Evolutionary conservation across 2,329 filamentous ascomycete species (phyloP).

Genomic region (Tetracladium maxilliforme): DNA sequence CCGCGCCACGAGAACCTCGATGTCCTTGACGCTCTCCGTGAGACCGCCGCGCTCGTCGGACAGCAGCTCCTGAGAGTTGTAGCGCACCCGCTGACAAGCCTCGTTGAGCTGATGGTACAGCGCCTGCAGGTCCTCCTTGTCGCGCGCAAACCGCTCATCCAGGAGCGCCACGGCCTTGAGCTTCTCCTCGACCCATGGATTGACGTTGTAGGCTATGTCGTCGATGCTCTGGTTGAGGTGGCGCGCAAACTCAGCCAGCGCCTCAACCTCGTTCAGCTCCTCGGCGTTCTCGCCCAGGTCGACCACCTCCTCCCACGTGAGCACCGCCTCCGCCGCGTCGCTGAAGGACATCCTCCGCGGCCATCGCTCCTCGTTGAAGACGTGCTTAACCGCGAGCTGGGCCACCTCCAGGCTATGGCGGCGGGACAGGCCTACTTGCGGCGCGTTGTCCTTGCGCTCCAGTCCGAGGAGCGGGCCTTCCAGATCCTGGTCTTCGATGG

Average conservation of each 20-base stretch:
- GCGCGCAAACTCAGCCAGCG: conserved; percentile 17
- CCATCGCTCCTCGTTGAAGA: conserved; percentile 44
- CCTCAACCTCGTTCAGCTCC: conserved; percentile 8
- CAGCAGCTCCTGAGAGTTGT: conserved; percentile 54
- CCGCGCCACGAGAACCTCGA: conserved; percentile 70
- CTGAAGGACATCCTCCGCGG: conserved; percentile 63
- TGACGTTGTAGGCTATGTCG: conserved; percentile 33
- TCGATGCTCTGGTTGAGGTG: conserved; percentile 37
- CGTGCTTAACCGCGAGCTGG: conserved; percentile 13
- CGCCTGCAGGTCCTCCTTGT: conserved; percentile 49
- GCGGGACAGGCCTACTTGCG: conserved; percentile 38
- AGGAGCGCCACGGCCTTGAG: conserved; percentile 41
- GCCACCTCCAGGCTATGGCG: conserved; percentile 39
- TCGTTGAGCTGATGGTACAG: conserved; percentile 59
- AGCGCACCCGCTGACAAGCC: conserved; percentile 51
- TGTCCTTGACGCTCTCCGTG: conserved; percentile 58
- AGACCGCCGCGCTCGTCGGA: conserved; percentile 53
- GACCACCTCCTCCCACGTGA: conserved; percentile 46
- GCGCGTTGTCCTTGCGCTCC: conserved; percentile 27
- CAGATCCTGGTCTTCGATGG: conserved; percentile 42
- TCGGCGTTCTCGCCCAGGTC: conserved; percentile 21
- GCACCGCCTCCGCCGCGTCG: conserved; percentile 58
- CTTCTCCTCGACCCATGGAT: conserved; percentile 45
- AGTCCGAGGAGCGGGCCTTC: conserved; percentile 34
- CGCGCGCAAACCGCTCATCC: conserved; percentile 44